Evolutionary conservation across 2,329 filamentous ascomycete species (phyloP), one percentile per base, ranked within the genome.

Genomic region (Ophiocordyceps camponoti-floridani): DNA sequence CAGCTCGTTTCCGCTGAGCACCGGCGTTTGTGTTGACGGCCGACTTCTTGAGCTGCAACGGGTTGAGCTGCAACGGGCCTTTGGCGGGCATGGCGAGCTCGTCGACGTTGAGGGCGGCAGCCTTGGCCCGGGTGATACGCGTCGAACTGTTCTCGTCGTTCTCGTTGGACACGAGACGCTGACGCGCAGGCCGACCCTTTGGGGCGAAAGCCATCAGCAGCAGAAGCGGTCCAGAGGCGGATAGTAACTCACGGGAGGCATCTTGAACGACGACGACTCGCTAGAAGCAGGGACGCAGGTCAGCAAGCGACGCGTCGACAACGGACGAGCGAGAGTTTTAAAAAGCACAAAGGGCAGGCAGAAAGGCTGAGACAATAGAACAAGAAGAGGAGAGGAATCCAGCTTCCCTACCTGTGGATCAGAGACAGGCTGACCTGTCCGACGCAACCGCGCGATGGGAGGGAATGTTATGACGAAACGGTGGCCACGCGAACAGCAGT

Each of bases 111-210:
- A 75, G 71, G 42, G 83, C 82, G 47, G 86, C 85, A 44, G 87
- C 79, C 69, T 96, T 95, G 53, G 91, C 88, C 67, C 91, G 79
- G 56, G 91, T 96, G 61, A 95, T 69, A 67, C 88, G 86, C 66
- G 83, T 85, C 49, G 83, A 79, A 47, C 70, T 75, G 62, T 94
- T 94, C 70, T 95, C 91, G 62, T 95, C 89, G 61, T 95, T 95
- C 70, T 95, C 88, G 64, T 93, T 91, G 52, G 82, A 82, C 56
- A 82, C 74, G 61, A 79, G 75, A 66, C 87, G 82, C 61, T 79
- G 75, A 64, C 82, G 77, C 57, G 78, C 70, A 60, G 75, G 69
- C 64, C 84, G 82, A 69, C 72, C 75, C 82, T 69, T 69, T 23
- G 45, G 38, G 31, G 30, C 28, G 35, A 28, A 10, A 26, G 91